phyloP scores from a whole-genome alignment of 805 yeast genomes.

The Saturnispora saitoi region DNA sequence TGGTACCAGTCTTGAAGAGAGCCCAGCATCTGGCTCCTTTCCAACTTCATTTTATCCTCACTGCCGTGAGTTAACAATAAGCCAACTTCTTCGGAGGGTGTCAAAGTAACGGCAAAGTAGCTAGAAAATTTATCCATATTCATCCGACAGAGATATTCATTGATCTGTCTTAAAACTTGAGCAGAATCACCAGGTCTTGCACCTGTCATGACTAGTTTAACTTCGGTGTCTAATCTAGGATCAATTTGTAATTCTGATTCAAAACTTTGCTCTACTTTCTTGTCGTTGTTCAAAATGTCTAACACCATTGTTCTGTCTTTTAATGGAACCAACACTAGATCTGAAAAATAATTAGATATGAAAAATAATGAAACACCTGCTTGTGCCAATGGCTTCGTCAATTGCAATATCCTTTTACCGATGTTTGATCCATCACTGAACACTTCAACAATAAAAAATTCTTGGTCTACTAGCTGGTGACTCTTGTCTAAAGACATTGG shows the following conservation, averaged over 20 bases:
- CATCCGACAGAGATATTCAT: slow-evolving; percentile 27
- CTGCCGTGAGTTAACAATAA: slow-evolving; percentile 36
- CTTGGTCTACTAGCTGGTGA: slow-evolving; percentile 35
- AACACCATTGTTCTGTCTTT: slow-evolving; percentile 37
- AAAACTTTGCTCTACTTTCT: not conserved
- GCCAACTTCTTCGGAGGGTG: slow-evolving; percentile 43
- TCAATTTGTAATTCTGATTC: slow-evolving; percentile 17
- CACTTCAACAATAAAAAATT: slow-evolving; percentile 47
- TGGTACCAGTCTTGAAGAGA: slow-evolving; percentile 46
- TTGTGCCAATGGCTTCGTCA: slow-evolving; percentile 50
- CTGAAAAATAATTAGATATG: slow-evolving; percentile 54
- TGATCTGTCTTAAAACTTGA: slow-evolving; percentile 35
- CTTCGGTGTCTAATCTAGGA: slow-evolving; percentile 35
- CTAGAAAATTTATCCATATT: slow-evolving; percentile 25
- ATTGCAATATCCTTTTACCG: slow-evolving; percentile 44
- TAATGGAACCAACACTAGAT: slow-evolving; percentile 52
- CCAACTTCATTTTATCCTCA: slow-evolving; percentile 33
- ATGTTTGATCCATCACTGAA: slow-evolving; percentile 52
- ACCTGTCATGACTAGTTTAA: slow-evolving; percentile 46
- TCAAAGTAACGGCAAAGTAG: slow-evolving; percentile 45
- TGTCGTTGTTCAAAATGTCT: slow-evolving; percentile 26
- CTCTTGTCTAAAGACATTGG: slow-evolving; percentile 31
- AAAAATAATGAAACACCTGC: slow-evolving; percentile 53
- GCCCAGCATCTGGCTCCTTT: slow-evolving; percentile 39
- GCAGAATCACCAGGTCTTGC: slow-evolving; percentile 44